A percentile compares a stretch with the other conserved stretches of the same genome.
Conservation (phyloP, 2,329 filamentous ascomycete genomes). For the Nemania abortiva region DNA sequence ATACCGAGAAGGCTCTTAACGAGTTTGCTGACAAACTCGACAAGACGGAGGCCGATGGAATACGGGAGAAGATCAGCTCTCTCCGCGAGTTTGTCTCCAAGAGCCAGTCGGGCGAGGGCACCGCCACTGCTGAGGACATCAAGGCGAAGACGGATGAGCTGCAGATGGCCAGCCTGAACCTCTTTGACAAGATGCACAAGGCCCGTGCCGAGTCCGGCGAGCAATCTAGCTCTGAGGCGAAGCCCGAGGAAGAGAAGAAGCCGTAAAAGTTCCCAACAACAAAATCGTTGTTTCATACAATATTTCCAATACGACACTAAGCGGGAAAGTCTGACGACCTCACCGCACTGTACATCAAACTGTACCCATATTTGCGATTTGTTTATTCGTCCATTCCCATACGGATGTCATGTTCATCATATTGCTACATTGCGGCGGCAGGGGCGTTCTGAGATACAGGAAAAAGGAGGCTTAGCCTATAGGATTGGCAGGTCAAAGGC, state of each 20-base stretch:
- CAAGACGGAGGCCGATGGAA: constrained; percentile 92
- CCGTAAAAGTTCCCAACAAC: constrained; percentile 60
- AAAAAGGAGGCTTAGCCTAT: constrained; percentile 49
- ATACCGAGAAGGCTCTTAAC: constrained; percentile 98
- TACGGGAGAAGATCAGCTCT: constrained; percentile 90
- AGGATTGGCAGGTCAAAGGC: constrained; percentile 46
- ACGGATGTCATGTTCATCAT: constrained; percentile 53
- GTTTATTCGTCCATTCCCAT: constrained; percentile 42
- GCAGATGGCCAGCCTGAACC: constrained; percentile 92
- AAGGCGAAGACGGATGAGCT: constrained; percentile 99
- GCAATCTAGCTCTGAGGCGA: constrained; percentile 57
- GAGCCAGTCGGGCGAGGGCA: constrained; percentile 92
- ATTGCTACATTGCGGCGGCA: constrained; percentile 49
- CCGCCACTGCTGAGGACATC: constrained; percentile 87
- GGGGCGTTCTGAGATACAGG: constrained; percentile 53
- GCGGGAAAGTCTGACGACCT: constrained; percentile 52
- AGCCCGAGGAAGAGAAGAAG: constrained; percentile 75
- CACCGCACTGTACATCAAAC: constrained; percentile 57
- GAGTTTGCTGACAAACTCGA: constrained; percentile 96
- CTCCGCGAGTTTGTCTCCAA: constrained; percentile 93
- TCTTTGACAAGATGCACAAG: constrained; percentile 99
- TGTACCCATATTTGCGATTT: constrained; percentile 65
- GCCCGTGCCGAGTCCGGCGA: constrained; percentile 77
- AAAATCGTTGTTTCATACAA: constrained; percentile 36
- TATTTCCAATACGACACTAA: constrained; percentile 44